phyloP scores from a whole-genome alignment of 1,284 basidiomycete species.

The Cerrena zonata region DNA sequence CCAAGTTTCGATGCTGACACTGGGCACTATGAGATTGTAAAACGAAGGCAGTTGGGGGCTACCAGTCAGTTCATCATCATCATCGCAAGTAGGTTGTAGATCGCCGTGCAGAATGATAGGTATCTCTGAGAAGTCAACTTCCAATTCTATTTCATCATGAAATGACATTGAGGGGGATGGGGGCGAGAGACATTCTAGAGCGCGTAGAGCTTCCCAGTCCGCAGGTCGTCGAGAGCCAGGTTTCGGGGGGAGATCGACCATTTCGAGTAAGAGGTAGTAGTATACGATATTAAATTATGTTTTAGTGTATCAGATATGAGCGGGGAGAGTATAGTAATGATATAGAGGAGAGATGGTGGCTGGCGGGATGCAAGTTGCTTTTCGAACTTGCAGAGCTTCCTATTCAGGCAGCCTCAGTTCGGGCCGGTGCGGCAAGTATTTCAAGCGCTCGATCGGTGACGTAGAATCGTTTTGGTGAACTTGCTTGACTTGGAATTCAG shows the following conservation, averaged over 20 bases:
- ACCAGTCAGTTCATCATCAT: neutral
- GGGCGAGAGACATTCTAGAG: constrained; percentile 37
- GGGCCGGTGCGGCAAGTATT: neutral
- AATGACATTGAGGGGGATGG: constrained; percentile 43
- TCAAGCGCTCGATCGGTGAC: neutral
- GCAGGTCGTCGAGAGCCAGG: constrained; percentile 13
- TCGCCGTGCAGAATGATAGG: constrained; percentile 45
- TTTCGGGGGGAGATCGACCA: neutral
- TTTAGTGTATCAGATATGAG: neutral
- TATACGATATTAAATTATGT: neutral
- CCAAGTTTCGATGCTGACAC: constrained; percentile 18
- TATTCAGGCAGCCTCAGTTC: neutral
- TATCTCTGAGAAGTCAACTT: constrained; percentile 48
- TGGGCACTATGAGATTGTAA: constrained; percentile 10
- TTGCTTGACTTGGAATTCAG: too few species aligned
- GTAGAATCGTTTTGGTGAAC: neutral
- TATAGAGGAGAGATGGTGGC: neutral
- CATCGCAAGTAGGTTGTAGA: constrained; percentile 5
- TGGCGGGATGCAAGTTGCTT: neutral
- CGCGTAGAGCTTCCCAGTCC: constrained; percentile 32
- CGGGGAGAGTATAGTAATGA: neutral
- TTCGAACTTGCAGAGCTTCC: neutral
- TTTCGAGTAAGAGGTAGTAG: neutral
- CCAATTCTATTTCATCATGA: too few species aligned
- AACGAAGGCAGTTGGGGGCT: neutral